Base-by-base conservation (phyloP, 768 basidiomycete species). In the Sistotremastrum suecicum region DNA sequence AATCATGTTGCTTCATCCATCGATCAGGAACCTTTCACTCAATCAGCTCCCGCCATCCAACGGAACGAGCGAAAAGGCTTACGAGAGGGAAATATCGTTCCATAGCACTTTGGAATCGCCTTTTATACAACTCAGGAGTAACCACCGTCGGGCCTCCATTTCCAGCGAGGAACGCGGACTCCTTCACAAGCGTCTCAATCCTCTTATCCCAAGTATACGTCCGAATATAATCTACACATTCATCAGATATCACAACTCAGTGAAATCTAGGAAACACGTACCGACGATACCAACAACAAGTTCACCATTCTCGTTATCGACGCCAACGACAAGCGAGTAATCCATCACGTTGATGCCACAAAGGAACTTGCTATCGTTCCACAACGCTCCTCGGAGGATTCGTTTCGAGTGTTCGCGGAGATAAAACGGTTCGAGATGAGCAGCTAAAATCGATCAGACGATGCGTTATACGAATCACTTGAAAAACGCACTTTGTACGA, bases 191-290 rank as follows among this genome's bases (percentile, higher is more conserved):
- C 49, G 83, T 97, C 65, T 98, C 95, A 11, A 99, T 67, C 54
- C 90, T 91, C 68, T 99, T 99, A 67, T 99, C 95, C 90, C 90
- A 95, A 0, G 89, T 94, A 57, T 92, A 94, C 3, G 90, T 91
- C 6, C 91, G 83, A 51, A 94, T 87, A 57, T 90, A 95, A 60
- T 95, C 90, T 92, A 45, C 4, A 33, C n/a, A 32, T 42, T n/a
- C 47, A 42, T 31, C 35, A 11, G 28, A 11, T 10, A 34, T 47
- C 3, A 48, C 37, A 9, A 41, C 8, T 12, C 39, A 32, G 39
- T 1, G n/a, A 31, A 33, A 12, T 2, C 41, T 9, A 34, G 20
- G 37, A 9, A 53, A 49, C 1, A 68, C 91, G 56, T 63, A 84
- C 94, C 94, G 45, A 99, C 90, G 36, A 99, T 97, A 20, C 95